These are phyloP conservation scores for Phytophthora pini DNA, from an alignment of 352 stramenopile genomes.

Conservation along the genomic window DNA sequence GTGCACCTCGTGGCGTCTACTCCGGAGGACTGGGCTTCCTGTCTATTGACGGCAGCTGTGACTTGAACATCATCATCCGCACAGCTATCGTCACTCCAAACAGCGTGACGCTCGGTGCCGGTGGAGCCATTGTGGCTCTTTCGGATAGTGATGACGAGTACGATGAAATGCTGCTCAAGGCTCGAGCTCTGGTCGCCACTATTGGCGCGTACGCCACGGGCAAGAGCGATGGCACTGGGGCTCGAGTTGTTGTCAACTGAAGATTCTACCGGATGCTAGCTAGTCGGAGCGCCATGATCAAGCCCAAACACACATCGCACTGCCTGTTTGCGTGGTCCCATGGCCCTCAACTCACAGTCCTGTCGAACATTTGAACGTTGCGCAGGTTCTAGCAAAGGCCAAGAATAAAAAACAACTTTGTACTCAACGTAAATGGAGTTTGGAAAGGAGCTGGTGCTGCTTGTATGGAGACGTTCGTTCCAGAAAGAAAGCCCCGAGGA, in stretches of 20 bases:
- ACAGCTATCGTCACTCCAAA: slow-evolving; percentile 91
- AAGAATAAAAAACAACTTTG: slow-evolving; percentile 27
- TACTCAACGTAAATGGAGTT: slow-evolving; percentile 2
- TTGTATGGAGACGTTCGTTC: slow-evolving; percentile 30
- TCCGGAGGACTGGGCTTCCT: slow-evolving; percentile 96
- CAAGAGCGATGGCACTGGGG: slow-evolving; percentile 44
- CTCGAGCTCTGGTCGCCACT: slow-evolving; percentile 66
- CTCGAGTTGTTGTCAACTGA: slow-evolving; percentile 36
- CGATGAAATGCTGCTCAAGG: slow-evolving; percentile 94
- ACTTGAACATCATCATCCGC: slow-evolving; percentile 99
- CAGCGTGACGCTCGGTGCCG: slow-evolving; percentile 91
- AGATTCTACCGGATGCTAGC: slow-evolving; percentile 13
- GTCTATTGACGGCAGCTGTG: slow-evolving; percentile 94
- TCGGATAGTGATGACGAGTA: slow-evolving; percentile 95
- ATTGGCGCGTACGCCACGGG: slow-evolving; percentile 65
- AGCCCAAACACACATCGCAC: slow-evolving; percentile 19
- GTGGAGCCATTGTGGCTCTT: slow-evolving; percentile 95
- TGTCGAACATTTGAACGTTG: slow-evolving; percentile 15
- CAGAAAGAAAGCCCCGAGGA: slow-evolving; percentile 19
- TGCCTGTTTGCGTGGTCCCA: slow-evolving; percentile 25
- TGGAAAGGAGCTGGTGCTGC: slow-evolving; percentile 11
- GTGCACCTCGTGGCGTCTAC: slow-evolving; percentile 93
- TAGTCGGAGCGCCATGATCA: slow-evolving; percentile 32
- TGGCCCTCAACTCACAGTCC: slow-evolving; percentile 26
- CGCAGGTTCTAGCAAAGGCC: slow-evolving; percentile 32